Conservation (phyloP, 768 basidiomycete genomes). For the Pleurotus giganteus region DNA sequence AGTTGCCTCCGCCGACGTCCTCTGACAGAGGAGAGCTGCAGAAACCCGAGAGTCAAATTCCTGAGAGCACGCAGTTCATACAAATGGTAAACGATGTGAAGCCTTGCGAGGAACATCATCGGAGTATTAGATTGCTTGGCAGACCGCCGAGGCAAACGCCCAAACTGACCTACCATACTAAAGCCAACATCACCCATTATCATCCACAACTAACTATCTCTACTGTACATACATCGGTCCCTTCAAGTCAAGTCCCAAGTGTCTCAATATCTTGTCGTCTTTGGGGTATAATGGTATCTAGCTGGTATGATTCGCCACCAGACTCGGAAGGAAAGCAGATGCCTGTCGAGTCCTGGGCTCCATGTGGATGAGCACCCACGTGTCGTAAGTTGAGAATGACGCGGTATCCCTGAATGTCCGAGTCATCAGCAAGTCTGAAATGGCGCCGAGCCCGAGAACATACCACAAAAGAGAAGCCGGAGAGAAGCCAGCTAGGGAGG, state of each 20-base stretch:
- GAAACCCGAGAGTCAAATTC: too few relatives aligned
- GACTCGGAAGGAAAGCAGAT: background rate
- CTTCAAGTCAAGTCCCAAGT: background rate
- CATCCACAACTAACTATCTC: too few relatives aligned
- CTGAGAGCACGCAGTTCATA: too few relatives aligned
- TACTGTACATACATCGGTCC: background rate
- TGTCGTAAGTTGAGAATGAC: background rate
- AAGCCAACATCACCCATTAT: too few relatives aligned
- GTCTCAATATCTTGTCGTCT: background rate
- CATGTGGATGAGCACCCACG: background rate
- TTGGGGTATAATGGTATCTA: background rate
- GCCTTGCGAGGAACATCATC: too few relatives aligned
- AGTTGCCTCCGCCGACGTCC: too few relatives aligned
- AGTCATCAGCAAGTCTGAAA: background rate
- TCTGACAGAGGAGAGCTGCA: too few relatives aligned
- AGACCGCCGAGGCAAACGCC: too few relatives aligned
- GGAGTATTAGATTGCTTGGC: too few relatives aligned
- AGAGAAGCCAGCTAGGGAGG: background rate
- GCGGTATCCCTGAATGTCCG: constrained; percentile 1
- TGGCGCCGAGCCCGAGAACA: background rate
- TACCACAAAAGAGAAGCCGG: constrained; percentile 5
- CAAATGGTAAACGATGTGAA: too few relatives aligned
- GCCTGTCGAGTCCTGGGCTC: background rate
- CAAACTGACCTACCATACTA: too few relatives aligned
- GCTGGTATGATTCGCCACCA: constrained; percentile 2